phyloP scores from a whole-genome alignment of 2,329 filamentous ascomycete genomes.

The Thermomyces lanuginosus region DNA sequence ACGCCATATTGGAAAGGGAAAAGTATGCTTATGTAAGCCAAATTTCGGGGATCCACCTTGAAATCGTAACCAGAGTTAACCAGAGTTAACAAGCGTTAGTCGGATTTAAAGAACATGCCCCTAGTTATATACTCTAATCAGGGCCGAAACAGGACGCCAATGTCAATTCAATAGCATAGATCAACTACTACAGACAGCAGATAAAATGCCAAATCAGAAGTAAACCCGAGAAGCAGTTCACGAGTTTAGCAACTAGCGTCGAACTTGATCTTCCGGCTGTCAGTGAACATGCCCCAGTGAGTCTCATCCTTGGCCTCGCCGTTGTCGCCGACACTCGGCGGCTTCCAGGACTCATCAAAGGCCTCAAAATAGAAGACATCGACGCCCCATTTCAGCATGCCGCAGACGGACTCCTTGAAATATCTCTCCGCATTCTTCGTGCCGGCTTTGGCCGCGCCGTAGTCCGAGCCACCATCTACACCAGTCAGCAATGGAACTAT shows the following conservation, averaged over 20 bases:
- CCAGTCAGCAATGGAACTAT: neutral
- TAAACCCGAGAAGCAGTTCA: neutral
- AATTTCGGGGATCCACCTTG: too few species aligned
- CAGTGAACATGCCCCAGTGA: constrained; percentile 52
- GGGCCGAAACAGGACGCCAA: too few species aligned
- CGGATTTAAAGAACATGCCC: too few species aligned
- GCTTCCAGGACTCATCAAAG: constrained; percentile 59
- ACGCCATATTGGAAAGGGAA: too few species aligned
- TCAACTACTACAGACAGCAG: too few species aligned
- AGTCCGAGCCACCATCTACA: constrained; percentile 40
- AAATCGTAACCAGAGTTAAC: too few species aligned
- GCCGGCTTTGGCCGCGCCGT: constrained; percentile 44
- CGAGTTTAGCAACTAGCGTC: constrained; percentile 28
- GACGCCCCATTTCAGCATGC: constrained; percentile 46
- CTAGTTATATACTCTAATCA: too few species aligned
- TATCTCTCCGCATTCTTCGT: constrained; percentile 43
- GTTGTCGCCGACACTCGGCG: constrained; percentile 44
- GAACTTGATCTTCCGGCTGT: constrained; percentile 43
- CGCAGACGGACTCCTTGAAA: constrained; percentile 47
- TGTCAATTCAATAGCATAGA: too few species aligned
- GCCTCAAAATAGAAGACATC: constrained; percentile 61
- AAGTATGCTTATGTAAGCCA: too few species aligned
- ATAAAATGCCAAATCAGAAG: too few species aligned
- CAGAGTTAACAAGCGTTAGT: too few species aligned
- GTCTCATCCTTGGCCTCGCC: constrained; percentile 47